A percentile compares a stretch with the other conserved stretches of the same genome.
These are phyloP conservation scores for Aspergillus cristatus DNA, from an alignment of 495 filamentous ascomycete species.

Conservation along the genomic window DNA sequence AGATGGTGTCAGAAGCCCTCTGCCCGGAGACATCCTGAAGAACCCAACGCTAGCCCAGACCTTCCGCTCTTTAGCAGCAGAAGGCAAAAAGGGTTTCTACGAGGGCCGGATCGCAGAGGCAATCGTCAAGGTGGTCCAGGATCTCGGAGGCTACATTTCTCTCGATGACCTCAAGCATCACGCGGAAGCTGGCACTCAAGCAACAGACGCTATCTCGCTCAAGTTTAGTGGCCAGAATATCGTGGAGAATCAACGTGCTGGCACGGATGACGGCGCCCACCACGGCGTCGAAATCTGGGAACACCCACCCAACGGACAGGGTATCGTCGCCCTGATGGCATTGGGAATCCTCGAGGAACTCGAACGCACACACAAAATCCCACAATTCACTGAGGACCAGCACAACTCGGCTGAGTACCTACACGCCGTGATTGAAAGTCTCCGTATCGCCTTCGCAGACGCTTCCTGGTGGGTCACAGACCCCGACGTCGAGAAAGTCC, in stretches of 20 bases:
- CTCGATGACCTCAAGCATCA: constrained; percentile 75
- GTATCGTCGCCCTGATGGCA: constrained; percentile 89
- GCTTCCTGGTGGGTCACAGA: constrained; percentile 84
- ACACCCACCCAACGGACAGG: constrained; percentile 96
- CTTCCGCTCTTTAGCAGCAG: constrained; percentile 65
- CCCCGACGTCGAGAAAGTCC: constrained; percentile 58
- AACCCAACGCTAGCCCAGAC: constrained; percentile 75
- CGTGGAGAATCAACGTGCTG: constrained; percentile 33
- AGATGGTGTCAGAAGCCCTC: constrained; percentile 61
- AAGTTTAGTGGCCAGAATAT: constrained; percentile 65
- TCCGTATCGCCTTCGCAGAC: constrained; percentile 91
- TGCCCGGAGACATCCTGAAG: constrained; percentile 80
- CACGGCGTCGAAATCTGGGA: constrained; percentile 84
- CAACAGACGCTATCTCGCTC: constrained; percentile 71
- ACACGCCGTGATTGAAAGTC: constrained; percentile 79
- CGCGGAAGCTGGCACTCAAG: constrained; percentile 62
- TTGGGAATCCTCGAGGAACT: constrained; percentile 84
- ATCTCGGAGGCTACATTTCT: constrained; percentile 68
- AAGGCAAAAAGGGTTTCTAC: constrained; percentile 91
- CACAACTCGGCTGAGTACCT: constrained; percentile 76
- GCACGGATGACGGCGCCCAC: constrained; percentile 35
- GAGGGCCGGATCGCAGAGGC: constrained; percentile 70
- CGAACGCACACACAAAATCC: constrained; percentile 61
- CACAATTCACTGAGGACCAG: constrained; percentile 53
- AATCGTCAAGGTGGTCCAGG: constrained; percentile 65